phyloP scores from a whole-genome alignment of 768 basidiomycete species.

The Kondoa malvinella region DNA sequence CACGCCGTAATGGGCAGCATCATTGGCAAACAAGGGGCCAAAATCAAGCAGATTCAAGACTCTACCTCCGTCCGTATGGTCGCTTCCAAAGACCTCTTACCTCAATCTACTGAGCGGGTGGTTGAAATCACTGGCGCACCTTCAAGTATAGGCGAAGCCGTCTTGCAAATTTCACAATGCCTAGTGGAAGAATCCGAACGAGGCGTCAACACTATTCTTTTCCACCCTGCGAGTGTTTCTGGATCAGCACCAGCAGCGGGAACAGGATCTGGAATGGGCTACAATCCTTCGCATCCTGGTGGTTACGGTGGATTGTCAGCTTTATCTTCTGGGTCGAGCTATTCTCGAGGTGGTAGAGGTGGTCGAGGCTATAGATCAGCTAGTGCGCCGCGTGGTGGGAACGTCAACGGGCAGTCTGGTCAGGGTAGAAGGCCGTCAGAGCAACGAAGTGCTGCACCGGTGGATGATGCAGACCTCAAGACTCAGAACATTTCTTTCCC shows the following conservation, averaged over 20 bases:
- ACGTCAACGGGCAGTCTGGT: not conserved
- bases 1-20: conserved; percentile 99
- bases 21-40: conserved; percentile 79
- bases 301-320: not conserved
- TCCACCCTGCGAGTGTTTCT: conserved; percentile 67
- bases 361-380: not conserved
- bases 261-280: not conserved
- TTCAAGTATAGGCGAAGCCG: conserved; percentile 78
- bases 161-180: conserved; percentile 89
- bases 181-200: conserved; percentile 94
- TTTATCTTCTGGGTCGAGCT: not conserved
- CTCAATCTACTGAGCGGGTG: conserved; percentile 95
- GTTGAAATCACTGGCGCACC: conserved; percentile 93
- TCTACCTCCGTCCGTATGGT: conserved; percentile 92
- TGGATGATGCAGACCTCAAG: conserved; percentile 52
- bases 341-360: not conserved
- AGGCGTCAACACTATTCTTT: conserved; percentile 79
- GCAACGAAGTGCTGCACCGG: conserved; percentile 3
- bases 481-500: conserved; percentile 99
- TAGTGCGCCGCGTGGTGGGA: not conserved
- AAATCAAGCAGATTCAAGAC: conserved; percentile 99
- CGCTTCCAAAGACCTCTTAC: conserved; percentile 96
- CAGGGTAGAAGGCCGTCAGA: conserved; percentile 12
- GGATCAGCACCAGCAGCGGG: not conserved
- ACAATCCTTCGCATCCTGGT: not conserved